Percentiles rank a stretch among this genome's conserved stretches.
Conservation (phyloP, 257 asterid species). For the Fraxinus excelsior region DNA sequence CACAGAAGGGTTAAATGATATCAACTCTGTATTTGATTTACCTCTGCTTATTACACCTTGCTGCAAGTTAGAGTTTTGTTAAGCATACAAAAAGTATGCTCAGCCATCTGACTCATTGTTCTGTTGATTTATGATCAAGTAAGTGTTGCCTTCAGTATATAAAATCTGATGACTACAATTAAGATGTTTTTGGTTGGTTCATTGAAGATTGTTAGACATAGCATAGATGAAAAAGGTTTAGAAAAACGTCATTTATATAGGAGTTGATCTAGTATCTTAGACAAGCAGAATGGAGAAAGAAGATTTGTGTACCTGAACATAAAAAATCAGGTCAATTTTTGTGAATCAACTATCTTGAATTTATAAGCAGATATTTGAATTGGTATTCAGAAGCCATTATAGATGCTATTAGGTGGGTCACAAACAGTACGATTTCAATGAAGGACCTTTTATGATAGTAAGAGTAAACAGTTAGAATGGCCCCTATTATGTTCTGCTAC, state of each 20-base stretch:
- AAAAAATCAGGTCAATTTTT: not conserved
- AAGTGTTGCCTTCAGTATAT: not conserved
- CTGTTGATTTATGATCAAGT: not conserved
- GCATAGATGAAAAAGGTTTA: not conserved
- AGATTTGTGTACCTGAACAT: not conserved
- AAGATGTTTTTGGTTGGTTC: constrained; percentile 3
- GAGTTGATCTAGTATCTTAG: not conserved
- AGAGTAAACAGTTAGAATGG: not conserved
- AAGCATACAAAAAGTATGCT: not conserved
- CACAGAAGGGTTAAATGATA: not conserved
- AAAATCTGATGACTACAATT: not conserved
- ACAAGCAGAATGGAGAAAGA: constrained; percentile 1
- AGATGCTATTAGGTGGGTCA: not conserved
- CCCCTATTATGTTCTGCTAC: not conserved
- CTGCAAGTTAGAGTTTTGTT: not conserved
- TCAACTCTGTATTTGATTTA: not conserved
- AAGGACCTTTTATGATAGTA: not conserved
- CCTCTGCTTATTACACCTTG: not conserved
- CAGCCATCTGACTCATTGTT: not conserved
- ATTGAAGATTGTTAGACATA: not conserved
- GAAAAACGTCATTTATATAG: not conserved
- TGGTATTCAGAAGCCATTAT: not conserved
- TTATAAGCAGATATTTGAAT: no score
- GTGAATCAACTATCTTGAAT: not conserved
- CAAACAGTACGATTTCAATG: not conserved